phyloP scores from a whole-genome alignment of 345 rosid genomes.

The Salix arbutifolia region DNA sequence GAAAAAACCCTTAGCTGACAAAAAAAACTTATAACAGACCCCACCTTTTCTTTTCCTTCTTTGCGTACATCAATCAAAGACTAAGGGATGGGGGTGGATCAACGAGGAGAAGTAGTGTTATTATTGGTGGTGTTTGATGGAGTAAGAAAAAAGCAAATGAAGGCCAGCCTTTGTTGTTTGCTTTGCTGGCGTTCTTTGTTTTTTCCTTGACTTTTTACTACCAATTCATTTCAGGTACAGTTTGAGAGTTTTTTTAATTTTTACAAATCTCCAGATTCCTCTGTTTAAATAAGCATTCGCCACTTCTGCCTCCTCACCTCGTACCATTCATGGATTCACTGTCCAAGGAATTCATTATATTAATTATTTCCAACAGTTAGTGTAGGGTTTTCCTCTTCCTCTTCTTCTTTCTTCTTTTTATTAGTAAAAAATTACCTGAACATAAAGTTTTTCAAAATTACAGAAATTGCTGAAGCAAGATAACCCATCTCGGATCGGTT shows the following conservation, averaged over 20 bases:
- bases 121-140: conserved; percentile 2
- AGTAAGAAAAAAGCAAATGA: conserved; percentile 11
- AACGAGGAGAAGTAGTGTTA: neutral
- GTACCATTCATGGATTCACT: neutral
- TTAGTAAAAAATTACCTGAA: too few species aligned
- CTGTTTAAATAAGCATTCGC: neutral
- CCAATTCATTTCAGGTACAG: neutral
- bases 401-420: too few species aligned
- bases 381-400: too few species aligned
- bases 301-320: neutral
- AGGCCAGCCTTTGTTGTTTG: neutral
- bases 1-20: conserved; percentile 29
- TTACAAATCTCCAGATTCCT: neutral
- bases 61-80: neutral
- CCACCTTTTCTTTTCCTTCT: neutral
- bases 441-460: too few species aligned
- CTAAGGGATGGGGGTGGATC: conserved; percentile 9
- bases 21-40: neutral
- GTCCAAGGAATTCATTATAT: neutral
- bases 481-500: too few species aligned
- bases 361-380: too few species aligned
- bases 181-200: conserved; percentile 21
- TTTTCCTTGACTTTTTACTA: neutral
- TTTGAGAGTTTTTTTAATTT: neutral
- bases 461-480: too few species aligned